phyloP scores from a whole-genome alignment of 2,329 filamentous ascomycete species.

The Aspergillus aculeatinus region DNA sequence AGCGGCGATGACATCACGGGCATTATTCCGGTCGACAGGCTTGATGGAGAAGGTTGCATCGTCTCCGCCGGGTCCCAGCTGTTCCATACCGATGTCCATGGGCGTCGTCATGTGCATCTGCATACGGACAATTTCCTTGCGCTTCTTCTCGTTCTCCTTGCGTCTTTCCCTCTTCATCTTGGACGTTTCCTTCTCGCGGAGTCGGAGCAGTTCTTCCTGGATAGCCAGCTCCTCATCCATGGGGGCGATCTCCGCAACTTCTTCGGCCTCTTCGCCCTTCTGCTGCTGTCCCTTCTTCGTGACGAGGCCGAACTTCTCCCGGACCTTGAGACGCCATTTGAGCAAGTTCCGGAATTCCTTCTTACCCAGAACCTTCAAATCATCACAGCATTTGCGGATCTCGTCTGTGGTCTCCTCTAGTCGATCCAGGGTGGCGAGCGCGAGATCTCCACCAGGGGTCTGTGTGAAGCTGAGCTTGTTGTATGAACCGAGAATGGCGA shows the following conservation, averaged over 20 bases:
- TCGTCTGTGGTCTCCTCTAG: slow-evolving; percentile 84
- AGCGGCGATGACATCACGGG: slow-evolving; percentile 66
- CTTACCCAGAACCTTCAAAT: slow-evolving; percentile 85
- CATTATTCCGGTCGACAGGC: slow-evolving; percentile 72
- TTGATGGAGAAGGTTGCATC: slow-evolving; percentile 86
- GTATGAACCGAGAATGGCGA: slow-evolving; percentile 80
- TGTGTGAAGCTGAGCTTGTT: slow-evolving; percentile 85
- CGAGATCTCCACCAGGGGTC: slow-evolving; percentile 76
- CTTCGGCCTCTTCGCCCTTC: slow-evolving; percentile 58
- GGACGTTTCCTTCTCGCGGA: slow-evolving; percentile 75
- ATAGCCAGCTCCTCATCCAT: slow-evolving; percentile 96
- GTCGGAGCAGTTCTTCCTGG: slow-evolving; percentile 78
- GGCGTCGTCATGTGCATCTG: slow-evolving; percentile 96
- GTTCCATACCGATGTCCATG: slow-evolving; percentile 93
- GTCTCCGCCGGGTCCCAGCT: slow-evolving; percentile 72
- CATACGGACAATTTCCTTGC: slow-evolving; percentile 92
- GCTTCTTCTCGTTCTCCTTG: slow-evolving; percentile 88
- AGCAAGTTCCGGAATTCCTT: slow-evolving; percentile 92
- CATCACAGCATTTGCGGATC: slow-evolving; percentile 72
- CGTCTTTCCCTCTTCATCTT: slow-evolving; percentile 81
- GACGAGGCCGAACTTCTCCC: slow-evolving; percentile 85
- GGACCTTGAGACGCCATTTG: slow-evolving; percentile 83
- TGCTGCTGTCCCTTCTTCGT: slow-evolving; percentile 64
- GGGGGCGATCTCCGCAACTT: slow-evolving; percentile 76
- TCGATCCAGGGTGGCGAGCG: slow-evolving; percentile 79